These are phyloP conservation scores for Lasiodiplodia sp. DNA, from an alignment of 2,329 filamentous ascomycete genomes.

Conservation along the genomic window DNA sequence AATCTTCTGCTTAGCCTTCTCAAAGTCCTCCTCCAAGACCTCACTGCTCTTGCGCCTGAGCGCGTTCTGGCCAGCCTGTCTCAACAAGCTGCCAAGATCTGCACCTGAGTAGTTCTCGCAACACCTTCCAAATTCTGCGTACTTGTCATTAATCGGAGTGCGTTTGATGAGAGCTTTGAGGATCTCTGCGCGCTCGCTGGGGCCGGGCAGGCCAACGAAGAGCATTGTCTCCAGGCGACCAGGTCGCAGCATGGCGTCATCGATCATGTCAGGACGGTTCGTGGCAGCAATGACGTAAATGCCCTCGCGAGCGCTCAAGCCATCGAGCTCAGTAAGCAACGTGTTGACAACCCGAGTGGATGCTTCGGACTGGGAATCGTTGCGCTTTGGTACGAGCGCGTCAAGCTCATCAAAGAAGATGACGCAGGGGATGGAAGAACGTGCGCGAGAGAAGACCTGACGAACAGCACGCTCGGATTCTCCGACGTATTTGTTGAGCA, in stretches of 20 bases:
- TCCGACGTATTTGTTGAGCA: conserved; percentile 94
- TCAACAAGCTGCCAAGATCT: conserved; percentile 66
- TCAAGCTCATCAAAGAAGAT: conserved; percentile 99
- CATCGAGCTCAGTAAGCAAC: conserved; percentile 91
- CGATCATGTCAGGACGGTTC: conserved; percentile 95
- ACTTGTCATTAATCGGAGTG: conserved; percentile 59
- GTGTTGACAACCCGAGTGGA: conserved; percentile 93
- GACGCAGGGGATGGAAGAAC: conserved; percentile 87
- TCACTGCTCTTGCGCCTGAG: conserved; percentile 55
- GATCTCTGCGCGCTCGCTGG: conserved; percentile 84
- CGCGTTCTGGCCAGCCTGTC: conserved; percentile 66
- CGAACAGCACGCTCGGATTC: conserved; percentile 93
- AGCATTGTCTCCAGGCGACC: conserved; percentile 88
- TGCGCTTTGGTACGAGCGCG: conserved; percentile 84
- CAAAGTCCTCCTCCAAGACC: conserved; percentile 58
- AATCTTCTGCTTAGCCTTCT: conserved; percentile 51
- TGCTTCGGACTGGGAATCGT: conserved; percentile 78
- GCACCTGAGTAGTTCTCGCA: conserved; percentile 82
- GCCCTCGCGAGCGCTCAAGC: conserved; percentile 77
- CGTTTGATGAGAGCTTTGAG: conserved; percentile 70
- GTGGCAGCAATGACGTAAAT: conserved; percentile 96
- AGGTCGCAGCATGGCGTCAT: conserved; percentile 91
- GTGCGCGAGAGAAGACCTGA: conserved; percentile 87
- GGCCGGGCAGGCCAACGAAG: conserved; percentile 84
- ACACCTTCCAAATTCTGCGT: conserved; percentile 72